Evolutionary conservation across 129 eudicot species (phyloP).

Genomic region (Calendula officinalis): DNA sequence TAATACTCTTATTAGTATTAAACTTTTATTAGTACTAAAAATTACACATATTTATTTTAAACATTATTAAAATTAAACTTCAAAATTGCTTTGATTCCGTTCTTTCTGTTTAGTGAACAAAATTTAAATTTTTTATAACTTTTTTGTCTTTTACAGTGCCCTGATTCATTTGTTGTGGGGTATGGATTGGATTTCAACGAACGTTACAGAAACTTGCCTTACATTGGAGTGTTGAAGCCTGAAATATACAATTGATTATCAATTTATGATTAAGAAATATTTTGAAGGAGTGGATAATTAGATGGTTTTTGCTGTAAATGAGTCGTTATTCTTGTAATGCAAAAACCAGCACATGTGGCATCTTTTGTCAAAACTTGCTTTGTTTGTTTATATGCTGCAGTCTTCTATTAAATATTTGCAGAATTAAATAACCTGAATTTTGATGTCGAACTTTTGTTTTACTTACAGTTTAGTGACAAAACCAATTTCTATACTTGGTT

Average conservation of each 20-base stretch:
- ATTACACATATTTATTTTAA: too few relatives aligned
- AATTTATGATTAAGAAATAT: background rate
- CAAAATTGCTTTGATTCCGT: too few relatives aligned
- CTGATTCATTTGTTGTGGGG: slow-evolving; percentile 85
- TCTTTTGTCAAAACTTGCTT: background rate
- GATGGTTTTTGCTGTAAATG: slow-evolving; percentile 5
- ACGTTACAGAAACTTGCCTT: slow-evolving; percentile 81
- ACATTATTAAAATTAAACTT: too few relatives aligned
- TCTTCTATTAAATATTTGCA: background rate
- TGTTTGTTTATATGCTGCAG: background rate
- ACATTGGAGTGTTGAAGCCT: slow-evolving; percentile 86
- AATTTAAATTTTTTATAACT: background rate
- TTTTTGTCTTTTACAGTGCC: slow-evolving; percentile 58
- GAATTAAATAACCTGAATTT: too few relatives aligned
- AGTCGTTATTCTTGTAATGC: slow-evolving; percentile 4
- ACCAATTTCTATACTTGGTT: too few relatives aligned
- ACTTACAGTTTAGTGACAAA: too few relatives aligned
- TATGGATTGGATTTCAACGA: slow-evolving; percentile 88
- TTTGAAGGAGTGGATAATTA: slow-evolving; percentile 12
- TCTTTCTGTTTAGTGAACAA: too few relatives aligned
- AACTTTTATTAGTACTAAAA: too few relatives aligned
- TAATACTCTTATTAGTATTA: too few relatives aligned
- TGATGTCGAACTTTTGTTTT: too few relatives aligned
- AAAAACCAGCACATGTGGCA: background rate
- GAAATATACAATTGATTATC: slow-evolving; percentile 46